Percentiles rank a stretch among this genome's conserved stretches.
These are phyloP conservation scores for Linum lewisii DNA, from an alignment of 345 rosid genomes.

Conservation along the genomic window DNA sequence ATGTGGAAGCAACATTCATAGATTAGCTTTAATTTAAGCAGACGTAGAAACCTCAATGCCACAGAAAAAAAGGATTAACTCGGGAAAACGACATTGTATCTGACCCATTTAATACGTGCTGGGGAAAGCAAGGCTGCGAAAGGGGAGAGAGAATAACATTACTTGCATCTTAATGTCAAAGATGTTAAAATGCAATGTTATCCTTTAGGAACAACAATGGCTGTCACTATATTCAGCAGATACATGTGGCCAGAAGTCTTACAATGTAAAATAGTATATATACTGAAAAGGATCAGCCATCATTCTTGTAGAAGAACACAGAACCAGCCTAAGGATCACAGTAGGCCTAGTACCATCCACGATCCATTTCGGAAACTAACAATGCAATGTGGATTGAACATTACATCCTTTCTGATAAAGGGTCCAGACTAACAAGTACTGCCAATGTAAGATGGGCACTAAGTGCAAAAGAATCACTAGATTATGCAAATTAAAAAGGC, in stretches of 20 bases:
- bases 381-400: too few relatives aligned
- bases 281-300: background rate
- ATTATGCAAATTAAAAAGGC: too few relatives aligned
- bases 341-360: background rate
- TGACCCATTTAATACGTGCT: background rate
- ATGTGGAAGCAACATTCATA: background rate
- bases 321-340: background rate
- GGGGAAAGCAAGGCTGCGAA: background rate
- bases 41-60: background rate
- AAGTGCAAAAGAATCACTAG: too few relatives aligned
- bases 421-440: too few relatives aligned
- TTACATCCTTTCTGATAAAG: too few relatives aligned
- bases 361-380: too few relatives aligned
- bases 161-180: background rate
- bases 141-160: background rate
- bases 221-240: background rate
- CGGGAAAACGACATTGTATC: background rate
- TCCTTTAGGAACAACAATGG: background rate
- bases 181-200: too few relatives aligned
- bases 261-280: background rate
- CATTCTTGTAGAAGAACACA: background rate
- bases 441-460: too few relatives aligned
- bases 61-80: background rate
- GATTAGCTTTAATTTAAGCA: background rate
- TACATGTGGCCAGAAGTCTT: background rate